phyloP scores from a whole-genome alignment of 2,329 filamentous ascomycete species.

The Aspergillus tanneri region DNA sequence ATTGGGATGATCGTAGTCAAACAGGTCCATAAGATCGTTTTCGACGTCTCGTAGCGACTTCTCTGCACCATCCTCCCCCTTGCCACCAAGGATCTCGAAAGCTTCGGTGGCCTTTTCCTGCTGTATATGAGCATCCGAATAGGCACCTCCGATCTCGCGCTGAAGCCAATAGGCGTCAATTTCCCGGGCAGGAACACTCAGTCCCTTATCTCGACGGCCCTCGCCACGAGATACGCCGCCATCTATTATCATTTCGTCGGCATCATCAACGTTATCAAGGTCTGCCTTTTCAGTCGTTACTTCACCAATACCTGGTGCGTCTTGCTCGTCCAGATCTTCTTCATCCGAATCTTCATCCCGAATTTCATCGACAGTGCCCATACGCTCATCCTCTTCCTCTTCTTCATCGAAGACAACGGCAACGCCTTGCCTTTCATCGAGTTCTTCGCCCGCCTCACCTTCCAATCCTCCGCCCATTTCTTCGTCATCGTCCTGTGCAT shows the following conservation, averaged over 20 bases:
- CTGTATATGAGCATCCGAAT: conserved; percentile 87
- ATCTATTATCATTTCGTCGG: conserved; percentile 82
- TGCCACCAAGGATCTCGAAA: conserved; percentile 76
- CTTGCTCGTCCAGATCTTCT: conserved; percentile 59
- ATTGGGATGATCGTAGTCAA: conserved; percentile 95
- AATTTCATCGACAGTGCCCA: conserved; percentile 76
- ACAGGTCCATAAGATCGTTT: conserved; percentile 97
- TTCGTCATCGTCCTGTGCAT: conserved; percentile 93
- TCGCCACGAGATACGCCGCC: conserved; percentile 52
- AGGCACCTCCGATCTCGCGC: conserved; percentile 82
- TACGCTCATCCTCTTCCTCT: conserved; percentile 80
- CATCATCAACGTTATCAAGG: conserved; percentile 48
- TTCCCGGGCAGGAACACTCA: conserved; percentile 75
- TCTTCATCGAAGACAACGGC: conserved; percentile 96
- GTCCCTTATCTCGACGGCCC: conserved; percentile 47
- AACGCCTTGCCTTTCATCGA: conserved; percentile 93
- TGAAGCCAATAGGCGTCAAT: conserved; percentile 98
- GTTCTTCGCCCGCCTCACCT: conserved; percentile 67
- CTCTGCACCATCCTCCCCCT: conserved; percentile 72
- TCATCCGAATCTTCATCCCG: conserved; percentile 83
- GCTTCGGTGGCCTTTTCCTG: conserved; percentile 88
- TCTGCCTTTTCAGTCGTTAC: conserved; percentile 36
- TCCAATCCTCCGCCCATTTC: conserved; percentile 70
- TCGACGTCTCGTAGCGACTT: conserved; percentile 89
- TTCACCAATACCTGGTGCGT: conserved; percentile 54